These are phyloP conservation scores for Clarireedia homoeocarpa DNA, from an alignment of 2,329 filamentous ascomycete genomes.

Conservation along the genomic window DNA sequence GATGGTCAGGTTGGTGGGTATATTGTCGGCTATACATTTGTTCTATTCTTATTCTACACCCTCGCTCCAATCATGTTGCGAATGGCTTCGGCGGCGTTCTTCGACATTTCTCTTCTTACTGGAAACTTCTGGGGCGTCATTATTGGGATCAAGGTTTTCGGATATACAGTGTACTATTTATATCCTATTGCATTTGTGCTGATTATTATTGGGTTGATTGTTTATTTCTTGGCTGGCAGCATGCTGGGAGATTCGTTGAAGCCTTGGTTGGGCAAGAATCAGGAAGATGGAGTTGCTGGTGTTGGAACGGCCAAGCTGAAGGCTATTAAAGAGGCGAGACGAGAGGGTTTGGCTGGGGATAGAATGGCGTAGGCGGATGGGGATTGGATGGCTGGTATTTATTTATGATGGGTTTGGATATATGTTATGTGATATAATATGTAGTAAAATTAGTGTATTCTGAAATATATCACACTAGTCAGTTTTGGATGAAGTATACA, in stretches of 20 bases:
- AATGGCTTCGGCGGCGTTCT: conserved; percentile 85
- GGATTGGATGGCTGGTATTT: no score
- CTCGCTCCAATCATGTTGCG: conserved; percentile 82
- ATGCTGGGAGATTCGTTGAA: conserved; percentile 83
- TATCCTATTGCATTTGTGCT: conserved; percentile 94
- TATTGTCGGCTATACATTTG: conserved; percentile 81
- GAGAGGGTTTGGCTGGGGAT: conserved; percentile 17
- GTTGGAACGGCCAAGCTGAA: conserved; percentile 79
- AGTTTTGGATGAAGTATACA: no score
- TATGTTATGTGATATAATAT: no score
- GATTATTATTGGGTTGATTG: conserved; percentile 76
- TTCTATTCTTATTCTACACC: conserved; percentile 78
- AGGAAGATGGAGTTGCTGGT: conserved; percentile 73
- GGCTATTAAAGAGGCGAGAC: conserved; percentile 50
- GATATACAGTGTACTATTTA: conserved; percentile 72
- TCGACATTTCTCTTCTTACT: conserved; percentile 90
- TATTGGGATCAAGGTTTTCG: conserved; percentile 83
- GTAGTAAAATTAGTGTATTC: no score
- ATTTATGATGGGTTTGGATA: no score
- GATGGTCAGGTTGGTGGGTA: conserved; percentile 67
- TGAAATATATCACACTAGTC: no score
- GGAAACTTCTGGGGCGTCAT: conserved; percentile 96
- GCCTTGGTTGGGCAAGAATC: conserved; percentile 86
- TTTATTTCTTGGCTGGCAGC: conserved; percentile 81
- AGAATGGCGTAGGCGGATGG: background rate